phyloP scores from a whole-genome alignment of 2,329 filamentous ascomycete species.

The Colletotrichum tropicicola region DNA sequence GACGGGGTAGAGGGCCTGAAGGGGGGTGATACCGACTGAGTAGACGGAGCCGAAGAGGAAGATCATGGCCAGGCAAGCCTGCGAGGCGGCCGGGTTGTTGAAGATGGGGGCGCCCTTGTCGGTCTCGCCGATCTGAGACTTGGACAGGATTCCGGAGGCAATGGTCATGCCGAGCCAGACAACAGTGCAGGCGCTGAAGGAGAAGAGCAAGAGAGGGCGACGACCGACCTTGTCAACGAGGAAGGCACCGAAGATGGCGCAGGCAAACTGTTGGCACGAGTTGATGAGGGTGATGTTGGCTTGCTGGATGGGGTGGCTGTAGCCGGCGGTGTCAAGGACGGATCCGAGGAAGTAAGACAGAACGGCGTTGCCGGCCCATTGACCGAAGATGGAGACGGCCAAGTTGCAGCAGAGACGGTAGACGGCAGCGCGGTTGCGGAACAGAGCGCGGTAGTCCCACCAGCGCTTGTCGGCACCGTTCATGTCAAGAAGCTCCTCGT shows the following conservation, averaged over 20 bases:
- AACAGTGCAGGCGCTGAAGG: slow-evolving; percentile 55
- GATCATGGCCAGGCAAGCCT: slow-evolving; percentile 59
- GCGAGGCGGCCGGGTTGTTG: slow-evolving; percentile 49
- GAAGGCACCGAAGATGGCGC: slow-evolving; percentile 57
- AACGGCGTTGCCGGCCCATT: slow-evolving; percentile 54
- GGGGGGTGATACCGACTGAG: slow-evolving; percentile 50
- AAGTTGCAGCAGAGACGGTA: slow-evolving; percentile 56
- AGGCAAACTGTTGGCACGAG: slow-evolving; percentile 58
- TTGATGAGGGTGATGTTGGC: slow-evolving; percentile 62
- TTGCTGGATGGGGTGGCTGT: slow-evolving; percentile 46
- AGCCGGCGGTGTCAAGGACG: slow-evolving; percentile 60
- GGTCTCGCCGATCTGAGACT: slow-evolving; percentile 40
- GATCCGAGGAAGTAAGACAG: slow-evolving; percentile 58
- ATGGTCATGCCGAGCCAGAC: slow-evolving; percentile 62
- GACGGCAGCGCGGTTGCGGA: slow-evolving; percentile 47
- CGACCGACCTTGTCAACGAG: slow-evolving; percentile 61
- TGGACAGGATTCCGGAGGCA: slow-evolving; percentile 48
- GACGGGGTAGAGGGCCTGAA: slow-evolving; percentile 52
- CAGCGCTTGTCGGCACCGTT: slow-evolving; percentile 55
- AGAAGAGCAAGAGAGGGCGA: slow-evolving; percentile 60
- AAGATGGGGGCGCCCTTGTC: slow-evolving; percentile 34
- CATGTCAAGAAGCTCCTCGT: slow-evolving; percentile 50
- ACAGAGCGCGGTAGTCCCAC: slow-evolving; percentile 57
- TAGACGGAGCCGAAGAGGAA: slow-evolving; percentile 64
- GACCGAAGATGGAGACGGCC: slow-evolving; percentile 52